A percentile compares a stretch with the other conserved stretches of the same genome.
phyloP scores from a whole-genome alignment of 106 monocot species.

The Dendrobium catenatum region DNA sequence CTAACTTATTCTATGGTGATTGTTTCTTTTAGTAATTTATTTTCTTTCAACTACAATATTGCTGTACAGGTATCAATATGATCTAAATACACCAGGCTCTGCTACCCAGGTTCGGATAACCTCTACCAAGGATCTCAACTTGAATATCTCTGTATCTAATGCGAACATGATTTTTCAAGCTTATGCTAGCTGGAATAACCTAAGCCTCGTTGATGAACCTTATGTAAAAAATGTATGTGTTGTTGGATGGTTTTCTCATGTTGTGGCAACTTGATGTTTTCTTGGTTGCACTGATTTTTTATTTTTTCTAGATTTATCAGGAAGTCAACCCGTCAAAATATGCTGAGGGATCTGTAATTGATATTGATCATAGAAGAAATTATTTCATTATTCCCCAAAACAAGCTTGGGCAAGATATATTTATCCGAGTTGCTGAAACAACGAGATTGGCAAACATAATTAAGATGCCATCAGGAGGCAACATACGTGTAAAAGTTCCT shows the following conservation, averaged over 20 bases:
- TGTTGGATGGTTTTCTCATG: neutral
- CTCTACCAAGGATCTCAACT: conserved; percentile 64
- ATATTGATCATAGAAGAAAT: conserved; percentile 56
- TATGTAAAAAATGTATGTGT: conserved; percentile 42
- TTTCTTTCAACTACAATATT: neutral
- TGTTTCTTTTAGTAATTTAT: neutral
- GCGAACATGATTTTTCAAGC: conserved; percentile 87
- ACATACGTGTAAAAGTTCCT: conserved; percentile 68
- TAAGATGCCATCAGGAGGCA: conserved; percentile 84
- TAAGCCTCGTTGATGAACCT: conserved; percentile 44
- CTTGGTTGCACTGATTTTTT: neutral
- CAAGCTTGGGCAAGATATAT: conserved; percentile 88
- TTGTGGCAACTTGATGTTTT: neutral
- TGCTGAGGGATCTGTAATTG: conserved; percentile 41
- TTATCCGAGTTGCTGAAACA: conserved; percentile 47
- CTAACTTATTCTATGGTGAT: neutral
- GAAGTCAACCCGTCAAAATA: conserved; percentile 32
- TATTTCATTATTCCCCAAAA: conserved; percentile 85
- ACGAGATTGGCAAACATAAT: conserved; percentile 46
- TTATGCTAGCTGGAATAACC: conserved; percentile 90
- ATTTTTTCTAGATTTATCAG: conserved; percentile 29
- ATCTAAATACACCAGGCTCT: conserved; percentile 65
- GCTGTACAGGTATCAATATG: conserved; percentile 81
- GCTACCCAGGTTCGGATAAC: conserved; percentile 63
- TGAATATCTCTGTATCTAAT: conserved; percentile 84